Base-by-base conservation (phyloP, 495 filamentous ascomycete genomes). In the Penicillium dipodomyicola region DNA sequence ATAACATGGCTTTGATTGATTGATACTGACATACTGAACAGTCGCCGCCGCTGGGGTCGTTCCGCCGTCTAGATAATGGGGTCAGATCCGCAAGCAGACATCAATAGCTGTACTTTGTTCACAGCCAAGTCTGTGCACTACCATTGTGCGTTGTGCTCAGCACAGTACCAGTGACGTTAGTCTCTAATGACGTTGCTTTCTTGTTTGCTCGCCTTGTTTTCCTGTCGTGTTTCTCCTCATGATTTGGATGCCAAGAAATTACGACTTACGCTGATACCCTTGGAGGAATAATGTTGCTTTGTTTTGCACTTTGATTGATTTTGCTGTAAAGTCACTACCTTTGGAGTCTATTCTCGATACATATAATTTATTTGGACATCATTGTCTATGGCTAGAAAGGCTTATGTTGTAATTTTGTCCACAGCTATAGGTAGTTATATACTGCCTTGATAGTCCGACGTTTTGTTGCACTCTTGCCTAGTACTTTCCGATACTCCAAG, bases 231-330 rank as follows among this genome's bases (percentile, higher is more conserved):
- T 62, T 39, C 42, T 62, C 63, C 42, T 62, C 63, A 55, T 56
- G 30, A 59, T 61, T 0, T 53, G 53, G 58, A 52, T 58, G 49
- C 14, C 22, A 42, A 66, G 39, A 63, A 64, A 58, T 66, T 60
- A 66, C 63, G 65, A 66, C 56, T 67, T 57, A 64, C 54, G 58
- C 60, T 68, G 63, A 68, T 68, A 68, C 65, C 65, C 65, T 59
- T 48, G 60, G 58, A 57, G 60, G 55, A 64, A 37, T 57, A 49
- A 62, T 57, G 23, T 20, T 39, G 49, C 57, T 57, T 49, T 42
- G 56, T 35, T 35, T 15, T 45, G 49, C 8, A 27, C 23, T 55
- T 55, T 49, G 52, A 49, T 59, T 41, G 35, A 42, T 59, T 46
- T 51, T 35, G 15, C 22, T 41, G 9, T 25, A 29, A 14, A 49